Conservation (phyloP, 495 filamentous ascomycete genomes). For the Neurospora sp. region DNA sequence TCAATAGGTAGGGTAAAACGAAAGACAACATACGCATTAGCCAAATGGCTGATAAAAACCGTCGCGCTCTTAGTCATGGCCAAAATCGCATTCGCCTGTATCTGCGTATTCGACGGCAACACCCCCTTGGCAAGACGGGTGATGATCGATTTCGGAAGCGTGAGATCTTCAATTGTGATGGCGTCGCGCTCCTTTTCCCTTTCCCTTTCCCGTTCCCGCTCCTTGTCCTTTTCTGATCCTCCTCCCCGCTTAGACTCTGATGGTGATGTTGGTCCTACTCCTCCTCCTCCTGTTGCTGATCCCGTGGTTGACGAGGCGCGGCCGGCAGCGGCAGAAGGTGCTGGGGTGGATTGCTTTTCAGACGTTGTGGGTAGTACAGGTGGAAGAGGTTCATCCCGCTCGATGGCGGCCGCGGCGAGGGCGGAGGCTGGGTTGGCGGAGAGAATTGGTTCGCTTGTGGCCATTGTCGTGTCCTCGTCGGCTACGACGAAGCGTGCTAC, state of each 20-base stretch:
- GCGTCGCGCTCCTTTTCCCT: slow-evolving; percentile 21
- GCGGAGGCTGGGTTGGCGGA: slow-evolving; percentile 14
- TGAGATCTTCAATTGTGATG: slow-evolving; percentile 60
- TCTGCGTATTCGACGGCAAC: slow-evolving; percentile 90
- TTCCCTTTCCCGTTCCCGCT: slow-evolving; percentile 14
- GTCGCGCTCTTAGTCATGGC: slow-evolving; percentile 90
- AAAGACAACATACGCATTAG: slow-evolving; percentile 56
- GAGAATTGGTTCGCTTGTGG: slow-evolving; percentile 12
- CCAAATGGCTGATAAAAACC: slow-evolving; percentile 87
- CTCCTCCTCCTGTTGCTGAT: slow-evolving; percentile 1
- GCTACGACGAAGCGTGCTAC: slow-evolving; percentile 32
- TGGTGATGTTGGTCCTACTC: slow-evolving; percentile 13
- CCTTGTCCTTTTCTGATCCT: slow-evolving; percentile 17
- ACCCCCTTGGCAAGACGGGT: slow-evolving; percentile 89
- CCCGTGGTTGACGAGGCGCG: neutral
- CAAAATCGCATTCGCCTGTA: slow-evolving; percentile 85
- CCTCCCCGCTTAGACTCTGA: slow-evolving; percentile 6
- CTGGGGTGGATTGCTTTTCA: neutral
- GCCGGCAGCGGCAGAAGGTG: neutral
- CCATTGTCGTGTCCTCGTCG: slow-evolving; percentile 19
- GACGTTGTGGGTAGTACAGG: slow-evolving; percentile 7
- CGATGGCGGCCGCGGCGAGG: slow-evolving; percentile 15
- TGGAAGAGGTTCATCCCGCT: slow-evolving; percentile 19
- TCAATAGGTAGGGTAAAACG: neutral
- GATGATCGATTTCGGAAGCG: slow-evolving; percentile 87